A percentile compares a stretch with the other conserved stretches of the same genome.
phyloP scores from a whole-genome alignment of 495 filamentous ascomycete genomes.

The Neurospora cerealis region DNA sequence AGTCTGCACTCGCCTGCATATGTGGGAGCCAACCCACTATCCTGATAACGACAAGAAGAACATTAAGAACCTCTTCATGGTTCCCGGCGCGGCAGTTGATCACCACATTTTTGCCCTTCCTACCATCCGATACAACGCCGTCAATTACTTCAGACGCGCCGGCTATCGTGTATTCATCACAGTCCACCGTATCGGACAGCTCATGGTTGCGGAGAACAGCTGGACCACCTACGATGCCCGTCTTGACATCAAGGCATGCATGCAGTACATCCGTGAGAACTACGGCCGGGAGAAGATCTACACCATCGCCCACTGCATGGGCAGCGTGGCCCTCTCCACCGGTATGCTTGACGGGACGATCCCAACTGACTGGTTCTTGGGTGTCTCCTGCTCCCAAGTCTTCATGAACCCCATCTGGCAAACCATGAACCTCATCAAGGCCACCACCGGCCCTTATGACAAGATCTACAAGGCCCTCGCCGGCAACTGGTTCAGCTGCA shows the following conservation, averaged over 20 bases:
- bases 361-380: constrained; percentile 44
- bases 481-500: constrained; percentile 46
- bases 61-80: constrained; percentile 44
- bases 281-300: constrained; percentile 37
- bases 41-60: constrained; percentile 17
- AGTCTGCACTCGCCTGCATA: constrained; percentile 41
- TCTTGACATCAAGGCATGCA: constrained; percentile 49
- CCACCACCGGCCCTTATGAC: constrained; percentile 35
- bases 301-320: constrained; percentile 57
- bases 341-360: constrained; percentile 59
- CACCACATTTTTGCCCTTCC: constrained; percentile 56
- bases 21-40: constrained; percentile 41
- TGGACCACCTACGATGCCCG: constrained; percentile 55
- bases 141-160: constrained; percentile 52
- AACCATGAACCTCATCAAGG: constrained; percentile 50
- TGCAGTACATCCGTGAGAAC: constrained; percentile 41
- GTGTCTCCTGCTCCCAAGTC: constrained; percentile 53
- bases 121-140: constrained; percentile 53
- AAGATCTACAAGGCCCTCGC: constrained; percentile 34
- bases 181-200: constrained; percentile 51
- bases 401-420: constrained; percentile 56
- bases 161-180: constrained; percentile 50
- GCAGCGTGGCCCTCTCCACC: constrained; percentile 46
- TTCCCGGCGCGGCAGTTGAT: constrained; percentile 53
- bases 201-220: constrained; percentile 39